phyloP scores from a whole-genome alignment of 768 basidiomycete genomes.

The Pulveroboletus sp. region DNA sequence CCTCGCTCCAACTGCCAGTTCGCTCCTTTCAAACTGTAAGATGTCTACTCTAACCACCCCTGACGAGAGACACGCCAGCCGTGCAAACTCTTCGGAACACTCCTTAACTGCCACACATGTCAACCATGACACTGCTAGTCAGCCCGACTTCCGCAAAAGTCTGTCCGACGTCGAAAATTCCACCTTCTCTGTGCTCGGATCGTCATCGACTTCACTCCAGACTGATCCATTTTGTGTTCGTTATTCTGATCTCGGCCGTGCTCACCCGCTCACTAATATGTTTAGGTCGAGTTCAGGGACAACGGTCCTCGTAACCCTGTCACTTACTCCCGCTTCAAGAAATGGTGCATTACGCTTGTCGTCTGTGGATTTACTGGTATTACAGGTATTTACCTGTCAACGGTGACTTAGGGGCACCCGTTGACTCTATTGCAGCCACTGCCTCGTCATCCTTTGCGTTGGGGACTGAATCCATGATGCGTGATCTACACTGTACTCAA shows the following conservation, averaged over 20 bases:
- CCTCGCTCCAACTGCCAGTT: slow-evolving; percentile 8
- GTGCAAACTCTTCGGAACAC: slow-evolving; percentile 9
- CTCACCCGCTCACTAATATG: background rate
- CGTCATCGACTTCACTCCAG: slow-evolving; percentile 4
- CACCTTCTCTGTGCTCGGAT: background rate
- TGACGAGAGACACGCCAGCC: slow-evolving; percentile 5
- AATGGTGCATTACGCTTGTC: slow-evolving; percentile 36
- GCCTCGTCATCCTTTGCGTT: slow-evolving; percentile 48
- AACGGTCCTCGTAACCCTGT: slow-evolving; percentile 37
- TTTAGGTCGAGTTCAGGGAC: slow-evolving; percentile 35
- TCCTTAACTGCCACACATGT: slow-evolving; percentile 13
- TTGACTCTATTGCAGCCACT: slow-evolving; percentile 37
- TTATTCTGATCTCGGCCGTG: background rate
- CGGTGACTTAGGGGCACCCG: background rate
- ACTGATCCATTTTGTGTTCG: slow-evolving; percentile 11
- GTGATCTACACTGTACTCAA: slow-evolving; percentile 38
- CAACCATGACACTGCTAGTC: slow-evolving; percentile 5
- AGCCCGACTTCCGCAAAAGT: background rate
- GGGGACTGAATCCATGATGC: slow-evolving; percentile 52
- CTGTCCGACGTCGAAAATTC: slow-evolving; percentile 10
- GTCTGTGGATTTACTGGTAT: slow-evolving; percentile 30
- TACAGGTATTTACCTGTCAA: slow-evolving; percentile 13
- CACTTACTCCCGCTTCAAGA: slow-evolving; percentile 33
- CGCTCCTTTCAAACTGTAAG: slow-evolving; percentile 12
- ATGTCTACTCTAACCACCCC: slow-evolving; percentile 15